Conservation (phyloP, 768 basidiomycete species). For the Boletus rex-veris region DNA sequence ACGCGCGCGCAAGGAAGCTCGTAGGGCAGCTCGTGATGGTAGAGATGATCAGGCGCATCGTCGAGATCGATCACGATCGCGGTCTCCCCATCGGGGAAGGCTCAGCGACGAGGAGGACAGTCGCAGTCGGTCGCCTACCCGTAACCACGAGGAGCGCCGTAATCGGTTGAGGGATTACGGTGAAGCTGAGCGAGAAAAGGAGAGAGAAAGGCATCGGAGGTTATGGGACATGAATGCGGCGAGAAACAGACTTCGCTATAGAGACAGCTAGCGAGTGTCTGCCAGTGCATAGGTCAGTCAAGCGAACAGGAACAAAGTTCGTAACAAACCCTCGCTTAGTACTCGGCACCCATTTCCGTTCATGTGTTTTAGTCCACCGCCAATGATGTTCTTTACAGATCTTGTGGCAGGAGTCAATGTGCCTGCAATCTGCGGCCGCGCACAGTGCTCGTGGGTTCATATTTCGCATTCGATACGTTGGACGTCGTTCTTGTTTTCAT, state of each 20-base stretch:
- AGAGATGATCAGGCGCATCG: slow-evolving; percentile 24
- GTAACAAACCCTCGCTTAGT: neutral
- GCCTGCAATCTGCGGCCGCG: slow-evolving; percentile 11
- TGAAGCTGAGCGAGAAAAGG: slow-evolving; percentile 25
- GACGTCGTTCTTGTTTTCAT: slow-evolving; percentile 21
- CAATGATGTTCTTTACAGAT: slow-evolving; percentile 17
- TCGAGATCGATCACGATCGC: slow-evolving; percentile 35
- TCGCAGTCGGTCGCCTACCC: slow-evolving; percentile 33
- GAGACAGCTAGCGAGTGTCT: slow-evolving; percentile 14
- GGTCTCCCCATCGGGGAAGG: slow-evolving; percentile 30
- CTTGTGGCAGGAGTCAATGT: slow-evolving; percentile 17
- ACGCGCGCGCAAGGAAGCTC: slow-evolving; percentile 51
- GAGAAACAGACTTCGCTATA: slow-evolving; percentile 34
- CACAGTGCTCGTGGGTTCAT: slow-evolving; percentile 9
- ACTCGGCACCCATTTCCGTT: slow-evolving; percentile 7
- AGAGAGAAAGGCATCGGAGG: slow-evolving; percentile 44
- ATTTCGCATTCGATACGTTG: slow-evolving; percentile 10
- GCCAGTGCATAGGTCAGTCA: slow-evolving; percentile 2
- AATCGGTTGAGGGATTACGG: slow-evolving; percentile 26
- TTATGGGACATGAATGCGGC: slow-evolving; percentile 49
- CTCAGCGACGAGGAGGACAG: slow-evolving; percentile 15
- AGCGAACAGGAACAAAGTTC: slow-evolving; percentile 1
- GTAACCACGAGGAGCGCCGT: slow-evolving; percentile 16
- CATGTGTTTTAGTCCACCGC: slow-evolving; percentile 6
- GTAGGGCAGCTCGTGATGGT: slow-evolving; percentile 36